Base-by-base conservation (phyloP, 2,329 filamentous ascomycete species). In the Colletotrichum truncatum region DNA sequence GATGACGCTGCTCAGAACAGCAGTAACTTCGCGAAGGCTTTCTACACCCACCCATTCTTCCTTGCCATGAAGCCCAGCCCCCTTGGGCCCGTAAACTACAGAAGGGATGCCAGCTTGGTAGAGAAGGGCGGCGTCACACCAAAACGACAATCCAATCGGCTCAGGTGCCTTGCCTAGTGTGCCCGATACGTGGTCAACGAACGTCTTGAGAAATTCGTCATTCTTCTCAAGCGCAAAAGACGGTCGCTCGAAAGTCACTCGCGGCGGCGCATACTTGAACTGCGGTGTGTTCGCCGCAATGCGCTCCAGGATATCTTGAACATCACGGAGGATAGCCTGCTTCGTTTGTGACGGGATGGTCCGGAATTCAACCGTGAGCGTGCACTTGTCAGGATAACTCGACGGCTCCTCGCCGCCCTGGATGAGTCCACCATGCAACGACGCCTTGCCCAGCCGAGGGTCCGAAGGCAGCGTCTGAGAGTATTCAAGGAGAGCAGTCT, bases 91-190 rank as follows among this genome's bases (percentile, higher is more conserved):
- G 70, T 79, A 85, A 1, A 86, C 74, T 14, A 87, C 72, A 0
- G 78, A 72, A 0, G 82, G 78, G 26, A 86, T 82, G 0, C 82
- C 84, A 12, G 72, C 74, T 16, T 80, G 75, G 1, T 76, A 74
- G 1, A 87, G 67, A 11, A 86, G 70, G 2, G 84, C 84, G n/a
- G 79, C 82, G 69, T 87, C 83, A 1, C 81, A 83, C 85, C 84
- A 87, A 65, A 78, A 85, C 0, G 77, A 69, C 1, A 70, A 76
- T 6, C 75, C 76, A 2, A 56, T 26, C 1, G 81, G 63, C 0
- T 57, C 59, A 0, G 75, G 71, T 0, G 73, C 57, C 7, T 36
- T 58, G 0, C 74, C 77, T 1, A 80, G 67, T 0, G 74, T 69
- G 6, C 11, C 26, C 3, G 41, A 43, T 10, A 36, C 26, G n/a